These are phyloP conservation scores for Hirschfeldia incana DNA, from an alignment of 345 rosid species.

Conservation along the genomic window DNA sequence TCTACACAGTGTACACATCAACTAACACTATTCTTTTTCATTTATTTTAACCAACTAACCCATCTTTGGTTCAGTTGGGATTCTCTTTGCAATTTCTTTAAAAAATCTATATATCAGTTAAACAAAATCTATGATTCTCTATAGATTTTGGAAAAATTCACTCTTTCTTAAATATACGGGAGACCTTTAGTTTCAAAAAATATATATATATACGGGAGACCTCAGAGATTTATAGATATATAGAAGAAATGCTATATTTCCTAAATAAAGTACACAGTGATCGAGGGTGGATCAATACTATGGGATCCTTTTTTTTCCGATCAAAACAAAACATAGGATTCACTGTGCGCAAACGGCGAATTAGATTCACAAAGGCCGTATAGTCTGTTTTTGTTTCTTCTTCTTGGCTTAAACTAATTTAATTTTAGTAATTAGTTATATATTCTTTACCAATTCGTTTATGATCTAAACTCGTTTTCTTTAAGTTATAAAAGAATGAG, in stretches of 20 bases:
- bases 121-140: no score
- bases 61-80: conserved; percentile 20
- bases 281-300: neutral
- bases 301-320: neutral
- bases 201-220: neutral
- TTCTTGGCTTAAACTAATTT: no score
- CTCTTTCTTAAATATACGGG: neutral
- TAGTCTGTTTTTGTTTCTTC: no score
- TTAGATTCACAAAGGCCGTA: no score
- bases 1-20: conserved; percentile 8
- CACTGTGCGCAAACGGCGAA: no score
- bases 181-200: no score
- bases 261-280: neutral
- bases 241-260: neutral
- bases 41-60: neutral
- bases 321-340: neutral
- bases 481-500: no score
- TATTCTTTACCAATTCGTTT: no score
- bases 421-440: no score
- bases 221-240: neutral
- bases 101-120: neutral
- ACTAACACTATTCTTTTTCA: conserved; percentile 19
- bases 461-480: no score
- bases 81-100: neutral
- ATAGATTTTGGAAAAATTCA: no score